Evolutionary conservation across 1,284 basidiomycete species (phyloP).

Genomic region (Coniophora puteana): DNA sequence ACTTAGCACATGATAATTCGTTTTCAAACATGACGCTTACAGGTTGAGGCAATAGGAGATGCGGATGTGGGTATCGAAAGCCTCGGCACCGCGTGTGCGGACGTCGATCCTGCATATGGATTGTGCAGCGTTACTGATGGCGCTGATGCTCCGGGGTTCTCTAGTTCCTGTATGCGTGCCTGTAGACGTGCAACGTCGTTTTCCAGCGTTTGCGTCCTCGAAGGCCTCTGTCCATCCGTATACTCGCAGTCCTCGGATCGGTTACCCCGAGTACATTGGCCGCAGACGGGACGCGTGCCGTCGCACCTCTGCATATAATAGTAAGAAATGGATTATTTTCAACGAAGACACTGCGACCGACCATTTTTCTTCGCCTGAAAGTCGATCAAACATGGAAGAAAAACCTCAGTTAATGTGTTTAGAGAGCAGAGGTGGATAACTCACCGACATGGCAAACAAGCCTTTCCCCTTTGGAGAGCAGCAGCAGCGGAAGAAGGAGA

Average conservation of each 20-base stretch:
- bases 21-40: neutral
- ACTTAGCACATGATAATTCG: too few relatives aligned
- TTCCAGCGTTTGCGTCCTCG: conserved; percentile 34
- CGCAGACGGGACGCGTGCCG: conserved; percentile 34
- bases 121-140: conserved; percentile 26
- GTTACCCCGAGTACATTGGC: conserved; percentile 31
- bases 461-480: conserved; percentile 26
- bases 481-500: neutral
- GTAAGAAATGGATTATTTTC: neutral
- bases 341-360: conserved; percentile 9
- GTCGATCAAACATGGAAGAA: neutral
- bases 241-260: conserved; percentile 41
- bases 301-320: conserved; percentile 33
- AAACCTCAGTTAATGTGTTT: too few relatives aligned
- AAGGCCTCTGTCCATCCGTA: conserved; percentile 28
- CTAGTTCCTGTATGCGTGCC: conserved; percentile 33
- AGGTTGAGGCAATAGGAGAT: conserved; percentile 3
- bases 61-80: neutral
- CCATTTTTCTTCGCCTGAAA: conserved; percentile 37
- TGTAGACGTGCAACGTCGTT: conserved; percentile 33
- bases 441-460: conserved; percentile 26
- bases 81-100: conserved; percentile 3
- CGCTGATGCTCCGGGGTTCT: conserved; percentile 23
- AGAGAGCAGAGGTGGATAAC: neutral
- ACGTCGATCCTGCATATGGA: conserved; percentile 23